These are phyloP conservation scores for Scedosporium apiospermum DNA, from an alignment of 2,329 filamentous ascomycete genomes.

Conservation along the genomic window DNA sequence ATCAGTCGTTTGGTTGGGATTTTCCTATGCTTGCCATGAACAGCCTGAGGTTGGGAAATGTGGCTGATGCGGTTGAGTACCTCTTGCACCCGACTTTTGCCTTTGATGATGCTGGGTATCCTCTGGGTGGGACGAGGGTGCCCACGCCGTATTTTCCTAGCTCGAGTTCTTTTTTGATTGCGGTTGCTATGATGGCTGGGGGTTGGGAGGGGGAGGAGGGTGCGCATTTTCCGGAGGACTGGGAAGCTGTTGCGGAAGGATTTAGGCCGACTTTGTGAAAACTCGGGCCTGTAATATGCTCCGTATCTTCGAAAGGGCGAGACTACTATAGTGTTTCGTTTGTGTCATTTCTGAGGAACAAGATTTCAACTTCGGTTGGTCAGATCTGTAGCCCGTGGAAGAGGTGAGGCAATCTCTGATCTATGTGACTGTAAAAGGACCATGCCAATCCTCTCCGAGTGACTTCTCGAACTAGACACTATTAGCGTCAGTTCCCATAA, in stretches of 20 bases:
- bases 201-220: constrained; percentile 43
- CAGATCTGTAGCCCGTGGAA: too few species aligned
- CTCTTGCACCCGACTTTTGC: constrained; percentile 38
- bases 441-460: background rate
- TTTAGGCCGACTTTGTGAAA: constrained; percentile 19
- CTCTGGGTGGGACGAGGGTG: constrained; percentile 39
- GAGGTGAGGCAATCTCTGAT: too few species aligned
- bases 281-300: background rate
- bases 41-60: constrained; percentile 27
- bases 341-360: too few species aligned
- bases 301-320: background rate
- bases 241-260: constrained; percentile 38
- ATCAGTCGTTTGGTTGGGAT: constrained; percentile 33
- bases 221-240: constrained; percentile 34
- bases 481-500: background rate
- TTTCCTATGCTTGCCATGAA: constrained; percentile 37
- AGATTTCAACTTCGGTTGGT: too few species aligned
- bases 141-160: constrained; percentile 50
- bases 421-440: too few species aligned
- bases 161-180: constrained; percentile 37
- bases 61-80: constrained; percentile 27
- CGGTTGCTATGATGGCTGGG: constrained; percentile 46
- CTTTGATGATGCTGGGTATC: constrained; percentile 49
- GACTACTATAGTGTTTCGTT: background rate
- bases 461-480: background rate